These are phyloP conservation scores for Cinnamomum chago DNA, from an alignment of 164 flowering plant genomes.

Conservation along the genomic window DNA sequence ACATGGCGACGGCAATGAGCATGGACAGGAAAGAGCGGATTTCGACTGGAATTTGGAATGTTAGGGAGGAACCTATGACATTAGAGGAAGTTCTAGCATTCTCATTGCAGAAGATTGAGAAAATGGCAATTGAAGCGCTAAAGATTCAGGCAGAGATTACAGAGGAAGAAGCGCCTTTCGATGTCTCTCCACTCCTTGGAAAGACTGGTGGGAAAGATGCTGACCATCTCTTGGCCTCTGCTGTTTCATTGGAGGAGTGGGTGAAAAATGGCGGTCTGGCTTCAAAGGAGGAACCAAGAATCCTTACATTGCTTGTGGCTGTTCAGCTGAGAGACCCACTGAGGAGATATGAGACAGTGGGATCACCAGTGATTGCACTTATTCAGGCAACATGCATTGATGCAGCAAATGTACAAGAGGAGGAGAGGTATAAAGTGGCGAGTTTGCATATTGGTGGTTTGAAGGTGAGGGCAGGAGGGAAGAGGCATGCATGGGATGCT, in stretches of 20 bases:
- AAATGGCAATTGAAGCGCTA: conserved; percentile 66
- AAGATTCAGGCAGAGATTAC: conserved; percentile 82
- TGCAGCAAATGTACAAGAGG: conserved; percentile 36
- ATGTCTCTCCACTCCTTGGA: conserved; percentile 47
- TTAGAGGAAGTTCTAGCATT: conserved; percentile 72
- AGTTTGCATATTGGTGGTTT: conserved; percentile 77
- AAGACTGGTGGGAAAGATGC: conserved; percentile 17
- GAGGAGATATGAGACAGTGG: conserved; percentile 74
- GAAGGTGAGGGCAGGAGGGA: conserved; percentile 44
- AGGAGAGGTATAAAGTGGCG: conserved; percentile 51
- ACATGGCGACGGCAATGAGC: conserved; percentile 60
- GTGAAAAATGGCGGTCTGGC: conserved; percentile 23
- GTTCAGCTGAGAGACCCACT: conserved; percentile 78
- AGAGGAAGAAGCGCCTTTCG: conserved; percentile 89
- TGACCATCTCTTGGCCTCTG: conserved; percentile 33
- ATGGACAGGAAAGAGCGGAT: conserved; percentile 73
- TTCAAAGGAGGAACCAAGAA: conserved; percentile 1
- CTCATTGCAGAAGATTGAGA: conserved; percentile 82
- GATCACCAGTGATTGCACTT: conserved; percentile 64
- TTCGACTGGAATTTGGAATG: conserved; percentile 79
- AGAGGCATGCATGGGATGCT: conserved; percentile 57
- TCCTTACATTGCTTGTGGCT: conserved; percentile 37
- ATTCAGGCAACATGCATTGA: conserved; percentile 42
- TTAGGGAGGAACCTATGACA: conserved; percentile 47
- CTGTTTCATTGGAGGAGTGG: conserved; percentile 67